Percentiles rank a stretch among this genome's conserved stretches.
Evolutionary conservation across 352 stramenopile species (phyloP).

Genomic region (Peronospora belbahrii): DNA sequence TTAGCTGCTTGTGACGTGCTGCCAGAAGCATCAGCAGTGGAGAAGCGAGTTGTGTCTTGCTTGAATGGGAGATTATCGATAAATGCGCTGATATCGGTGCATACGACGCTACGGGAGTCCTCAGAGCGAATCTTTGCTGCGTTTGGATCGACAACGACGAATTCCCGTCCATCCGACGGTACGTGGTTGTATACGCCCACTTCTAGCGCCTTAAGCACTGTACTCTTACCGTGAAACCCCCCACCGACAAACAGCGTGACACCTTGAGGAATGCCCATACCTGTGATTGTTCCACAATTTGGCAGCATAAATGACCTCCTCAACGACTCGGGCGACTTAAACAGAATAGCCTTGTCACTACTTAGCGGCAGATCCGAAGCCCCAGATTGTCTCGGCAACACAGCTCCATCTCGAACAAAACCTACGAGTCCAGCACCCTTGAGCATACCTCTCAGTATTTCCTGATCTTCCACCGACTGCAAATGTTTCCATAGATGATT

Average conservation of each 20-base stretch:
- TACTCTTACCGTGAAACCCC: constrained; percentile 97
- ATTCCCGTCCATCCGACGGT: constrained; percentile 91
- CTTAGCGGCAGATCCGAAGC: constrained; percentile 49
- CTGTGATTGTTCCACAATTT: constrained; percentile 72
- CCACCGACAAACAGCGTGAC: constrained; percentile 95
- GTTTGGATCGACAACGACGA: constrained; percentile 82
- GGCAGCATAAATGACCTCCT: constrained; percentile 82
- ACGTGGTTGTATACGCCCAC: constrained; percentile 95
- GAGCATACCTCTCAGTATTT: constrained; percentile 82
- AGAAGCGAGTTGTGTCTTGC: constrained; percentile 89
- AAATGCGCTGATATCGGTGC: constrained; percentile 92
- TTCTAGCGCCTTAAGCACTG: constrained; percentile 90
- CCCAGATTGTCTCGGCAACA: constrained; percentile 84
- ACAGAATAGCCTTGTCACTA: constrained; percentile 54
- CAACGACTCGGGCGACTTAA: constrained; percentile 79
- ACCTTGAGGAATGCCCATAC: constrained; percentile 91
- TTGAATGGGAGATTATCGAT: constrained; percentile 96
- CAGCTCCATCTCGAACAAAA: constrained; percentile 90
- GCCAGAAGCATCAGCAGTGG: constrained; percentile 90
- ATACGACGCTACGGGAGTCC: constrained; percentile 88
- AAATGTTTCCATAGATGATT: constrained; percentile 80
- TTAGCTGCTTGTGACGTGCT: constrained; percentile 95
- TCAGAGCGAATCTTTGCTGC: constrained; percentile 94
- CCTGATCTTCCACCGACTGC: constrained; percentile 90
- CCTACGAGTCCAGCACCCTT: constrained; percentile 75